Evolutionary conservation across 2,329 filamentous ascomycete genomes (phyloP).

Genomic region (Botrytis medusae): DNA sequence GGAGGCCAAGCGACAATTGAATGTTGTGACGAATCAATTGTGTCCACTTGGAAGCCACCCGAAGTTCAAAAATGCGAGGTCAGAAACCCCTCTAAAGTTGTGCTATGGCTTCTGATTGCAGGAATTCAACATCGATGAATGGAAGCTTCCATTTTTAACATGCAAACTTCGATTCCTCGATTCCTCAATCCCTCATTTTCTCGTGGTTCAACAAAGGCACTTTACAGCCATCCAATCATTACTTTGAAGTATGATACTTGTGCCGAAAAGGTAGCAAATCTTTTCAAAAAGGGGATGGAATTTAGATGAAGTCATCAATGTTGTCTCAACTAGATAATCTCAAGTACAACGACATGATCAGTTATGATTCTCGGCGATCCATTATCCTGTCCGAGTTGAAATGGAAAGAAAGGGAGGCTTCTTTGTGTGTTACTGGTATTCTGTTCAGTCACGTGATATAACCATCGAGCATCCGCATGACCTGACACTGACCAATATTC

Average conservation of each 20-base stretch:
- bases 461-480: background rate
- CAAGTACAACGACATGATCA: background rate
- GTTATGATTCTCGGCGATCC: background rate
- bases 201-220: background rate
- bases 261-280: background rate
- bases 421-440: background rate
- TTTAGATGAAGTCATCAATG: constrained; percentile 12
- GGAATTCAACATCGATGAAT: constrained; percentile 10
- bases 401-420: background rate
- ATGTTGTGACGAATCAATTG: background rate
- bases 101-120: constrained; percentile 9
- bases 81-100: background rate
- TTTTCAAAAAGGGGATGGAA: background rate
- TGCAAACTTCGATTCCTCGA: constrained; percentile 7
- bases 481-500: background rate
- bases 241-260: background rate
- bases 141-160: background rate
- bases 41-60: constrained; percentile 1
- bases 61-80: constrained; percentile 21
- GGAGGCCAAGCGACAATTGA: constrained; percentile 1
- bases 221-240: background rate
- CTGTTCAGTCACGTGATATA: background rate
- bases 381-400: background rate
- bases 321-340: background rate
- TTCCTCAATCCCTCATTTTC: constrained; percentile 4